Evolutionary conservation across 768 basidiomycete species (phyloP).

Genomic region (Leccinum arenicola): DNA sequence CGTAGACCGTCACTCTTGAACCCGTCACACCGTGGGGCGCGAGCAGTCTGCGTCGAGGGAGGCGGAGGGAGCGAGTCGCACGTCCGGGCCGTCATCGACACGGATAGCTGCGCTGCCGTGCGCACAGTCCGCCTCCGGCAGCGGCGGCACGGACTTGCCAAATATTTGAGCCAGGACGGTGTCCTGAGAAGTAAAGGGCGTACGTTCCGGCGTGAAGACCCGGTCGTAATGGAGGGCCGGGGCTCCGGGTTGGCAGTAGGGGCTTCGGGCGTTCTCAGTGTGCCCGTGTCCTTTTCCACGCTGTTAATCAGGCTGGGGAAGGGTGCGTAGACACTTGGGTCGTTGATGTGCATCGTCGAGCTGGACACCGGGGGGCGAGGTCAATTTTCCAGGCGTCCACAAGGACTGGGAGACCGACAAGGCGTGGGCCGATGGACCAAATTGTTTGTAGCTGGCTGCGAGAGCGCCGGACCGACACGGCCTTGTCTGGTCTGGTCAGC

Average conservation of each 20-base stretch:
- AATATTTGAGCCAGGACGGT: constrained; percentile 47
- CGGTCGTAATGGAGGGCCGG: background rate
- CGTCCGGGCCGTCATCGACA: background rate
- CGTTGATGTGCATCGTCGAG: constrained; percentile 26
- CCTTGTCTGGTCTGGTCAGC: no score
- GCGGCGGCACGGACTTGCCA: constrained; percentile 6
- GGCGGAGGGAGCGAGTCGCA: no score
- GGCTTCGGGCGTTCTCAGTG: constrained; percentile 9
- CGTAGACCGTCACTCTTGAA: no score
- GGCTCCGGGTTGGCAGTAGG: constrained; percentile 7
- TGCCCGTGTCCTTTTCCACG: constrained; percentile 10
- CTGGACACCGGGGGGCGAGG: constrained; percentile 18
- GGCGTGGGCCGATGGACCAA: constrained; percentile 3
- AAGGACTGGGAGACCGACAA: constrained; percentile 16
- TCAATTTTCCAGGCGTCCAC: constrained; percentile 11
- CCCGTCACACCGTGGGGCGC: no score
- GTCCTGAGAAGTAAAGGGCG: constrained; percentile 57
- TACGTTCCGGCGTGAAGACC: background rate
- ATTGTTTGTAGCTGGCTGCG: background rate
- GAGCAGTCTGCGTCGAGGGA: no score
- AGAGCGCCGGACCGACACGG: no score
- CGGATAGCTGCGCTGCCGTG: background rate
- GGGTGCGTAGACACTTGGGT: constrained; percentile 21
- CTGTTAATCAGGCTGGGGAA: constrained; percentile 17
- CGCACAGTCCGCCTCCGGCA: background rate